Conservation (phyloP, 2,329 filamentous ascomycete species). For the Verticillium nonalfalfae region DNA sequence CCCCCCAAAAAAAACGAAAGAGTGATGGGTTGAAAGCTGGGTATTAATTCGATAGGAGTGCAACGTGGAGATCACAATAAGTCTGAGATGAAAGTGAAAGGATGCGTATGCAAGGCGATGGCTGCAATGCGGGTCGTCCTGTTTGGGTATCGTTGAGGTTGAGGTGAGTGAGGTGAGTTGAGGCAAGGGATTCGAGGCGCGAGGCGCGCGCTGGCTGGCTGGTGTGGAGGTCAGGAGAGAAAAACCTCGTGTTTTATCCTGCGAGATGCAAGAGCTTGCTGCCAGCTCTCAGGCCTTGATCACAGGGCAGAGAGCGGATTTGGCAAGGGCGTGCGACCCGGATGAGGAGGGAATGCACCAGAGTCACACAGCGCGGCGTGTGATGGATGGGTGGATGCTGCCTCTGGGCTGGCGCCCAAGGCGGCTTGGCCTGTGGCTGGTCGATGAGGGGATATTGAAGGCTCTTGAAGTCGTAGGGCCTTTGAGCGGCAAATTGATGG, state of each 20-base stretch:
- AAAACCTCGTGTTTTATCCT: background rate
- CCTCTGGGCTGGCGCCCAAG: constrained; percentile 2
- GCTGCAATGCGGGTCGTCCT: background rate
- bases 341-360: background rate
- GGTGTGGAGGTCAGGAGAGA: background rate
- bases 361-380: background rate
- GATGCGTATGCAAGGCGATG: background rate
- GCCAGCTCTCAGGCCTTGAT: background rate
- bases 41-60: background rate
- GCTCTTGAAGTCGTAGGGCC: background rate
- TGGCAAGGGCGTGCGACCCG: background rate
- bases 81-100: background rate
- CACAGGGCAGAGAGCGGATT: background rate
- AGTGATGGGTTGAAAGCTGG: background rate
- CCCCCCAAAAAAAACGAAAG: background rate
- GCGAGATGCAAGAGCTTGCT: background rate
- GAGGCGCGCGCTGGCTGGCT: too few relatives aligned
- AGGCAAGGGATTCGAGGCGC: background rate
- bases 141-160: background rate
- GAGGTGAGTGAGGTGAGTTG: background rate
- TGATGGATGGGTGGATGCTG: background rate
- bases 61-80: background rate
- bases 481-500: background rate
- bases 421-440: background rate
- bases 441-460: background rate